These are phyloP conservation scores for Talaromyces sp. DNA, from an alignment of 2,329 filamentous ascomycete genomes.

Conservation along the genomic window DNA sequence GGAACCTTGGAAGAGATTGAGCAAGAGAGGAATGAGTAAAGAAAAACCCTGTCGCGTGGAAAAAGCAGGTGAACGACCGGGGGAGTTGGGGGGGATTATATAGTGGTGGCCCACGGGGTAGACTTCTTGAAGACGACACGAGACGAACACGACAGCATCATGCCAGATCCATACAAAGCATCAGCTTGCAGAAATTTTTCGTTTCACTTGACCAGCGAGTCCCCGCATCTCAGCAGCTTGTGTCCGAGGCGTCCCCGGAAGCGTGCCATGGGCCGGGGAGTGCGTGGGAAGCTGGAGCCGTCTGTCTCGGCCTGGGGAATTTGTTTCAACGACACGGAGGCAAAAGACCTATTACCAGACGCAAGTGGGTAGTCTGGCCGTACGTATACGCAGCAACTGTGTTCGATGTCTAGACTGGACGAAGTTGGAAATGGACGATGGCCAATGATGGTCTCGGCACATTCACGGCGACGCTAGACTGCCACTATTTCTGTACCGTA, in stretches of 20 bases:
- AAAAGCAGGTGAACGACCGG: not conserved
- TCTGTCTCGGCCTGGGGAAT: constrained; percentile 14
- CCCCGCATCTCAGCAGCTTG: constrained; percentile 10
- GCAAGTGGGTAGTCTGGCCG: not conserved
- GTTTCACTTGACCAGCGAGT: not conserved
- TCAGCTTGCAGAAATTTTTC: constrained; percentile 7
- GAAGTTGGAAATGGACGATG: not conserved
- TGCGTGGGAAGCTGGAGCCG: constrained; percentile 7
- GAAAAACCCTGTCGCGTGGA: not conserved
- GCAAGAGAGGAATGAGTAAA: not conserved
- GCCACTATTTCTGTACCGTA: not conserved
- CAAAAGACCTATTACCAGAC: not conserved
- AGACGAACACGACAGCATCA: not conserved
- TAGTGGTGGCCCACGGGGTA: constrained; percentile 6
- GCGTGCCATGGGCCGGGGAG: constrained; percentile 14
- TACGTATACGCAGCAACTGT: no score
- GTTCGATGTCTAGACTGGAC: not conserved
- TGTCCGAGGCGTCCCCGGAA: constrained; percentile 9
- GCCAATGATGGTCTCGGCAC: constrained; percentile 15
- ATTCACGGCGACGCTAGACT: not conserved
- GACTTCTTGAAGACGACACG: not conserved
- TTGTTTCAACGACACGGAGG: not conserved
- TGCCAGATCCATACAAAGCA: not conserved
- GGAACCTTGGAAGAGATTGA: not conserved
- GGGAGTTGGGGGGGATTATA: constrained; percentile 11